Percentiles rank a stretch among this genome's conserved stretches.
Conservation (phyloP, 1,284 basidiomycete species). For the Schizophyllum commune region DNA sequence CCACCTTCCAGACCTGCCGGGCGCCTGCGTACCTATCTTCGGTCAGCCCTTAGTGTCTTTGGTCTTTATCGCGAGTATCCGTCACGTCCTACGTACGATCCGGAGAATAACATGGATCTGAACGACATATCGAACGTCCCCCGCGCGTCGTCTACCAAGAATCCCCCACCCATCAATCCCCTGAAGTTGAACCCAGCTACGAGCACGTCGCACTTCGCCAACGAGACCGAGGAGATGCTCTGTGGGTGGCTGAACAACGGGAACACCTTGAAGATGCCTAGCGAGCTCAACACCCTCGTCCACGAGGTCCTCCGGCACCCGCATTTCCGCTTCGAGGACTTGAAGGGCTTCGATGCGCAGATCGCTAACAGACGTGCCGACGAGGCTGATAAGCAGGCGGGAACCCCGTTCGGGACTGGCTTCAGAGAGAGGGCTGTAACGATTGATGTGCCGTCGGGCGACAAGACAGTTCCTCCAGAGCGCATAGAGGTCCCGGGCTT, state of each 20-base stretch:
- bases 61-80: neutral
- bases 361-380: constrained; percentile 4
- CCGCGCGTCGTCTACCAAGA: neutral
- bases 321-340: neutral
- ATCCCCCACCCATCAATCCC: neutral
- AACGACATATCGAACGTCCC: neutral
- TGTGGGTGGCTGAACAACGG: neutral
- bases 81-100: neutral
- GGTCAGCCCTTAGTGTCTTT: neutral
- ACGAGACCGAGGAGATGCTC: neutral
- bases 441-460: constrained; percentile 21
- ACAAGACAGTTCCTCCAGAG: neutral
- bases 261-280: neutral
- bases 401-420: too few relatives aligned
- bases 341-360: constrained; percentile 13
- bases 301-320: neutral
- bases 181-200: neutral
- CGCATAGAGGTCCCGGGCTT: neutral
- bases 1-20: too few relatives aligned
- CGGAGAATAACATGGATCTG: neutral
- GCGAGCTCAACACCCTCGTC: neutral
- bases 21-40: too few relatives aligned
- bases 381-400: too few relatives aligned
- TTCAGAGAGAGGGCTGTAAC: constrained; percentile 7
- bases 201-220: neutral